Base-by-base conservation (phyloP, 2,329 filamentous ascomycete genomes). In the Ilyonectria mors-panacis region DNA sequence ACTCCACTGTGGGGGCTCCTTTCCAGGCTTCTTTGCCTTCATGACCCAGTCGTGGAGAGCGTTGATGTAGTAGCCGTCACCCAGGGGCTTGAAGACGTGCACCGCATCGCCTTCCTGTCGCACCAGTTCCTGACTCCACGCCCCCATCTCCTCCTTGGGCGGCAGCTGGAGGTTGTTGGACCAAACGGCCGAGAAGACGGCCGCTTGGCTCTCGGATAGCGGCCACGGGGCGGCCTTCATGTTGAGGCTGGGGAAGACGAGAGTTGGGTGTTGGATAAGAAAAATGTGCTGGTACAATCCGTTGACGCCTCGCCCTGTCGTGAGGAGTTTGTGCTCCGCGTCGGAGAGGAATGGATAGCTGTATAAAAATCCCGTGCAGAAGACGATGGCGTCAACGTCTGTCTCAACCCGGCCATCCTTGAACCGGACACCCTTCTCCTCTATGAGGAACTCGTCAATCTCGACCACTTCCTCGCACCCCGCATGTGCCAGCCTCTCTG, bases 201-300 rank as follows among this genome's bases (percentile, higher is more conserved):
- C 92, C 1, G 90, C 90, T 80, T 98, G 95, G 6, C 89, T 90
- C 81, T 98, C 94, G 0, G 91, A 87, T 1, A 96, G 75, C 0
- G 93, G 92, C 78, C 97, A 97, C 0, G 95, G 95, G n/a, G 97
- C 92, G n/a, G 96, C 89, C 72, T 92, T 92, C 77, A 94, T 92
- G 17, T 93, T 91, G 44, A 98, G 84, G 0, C 88, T 89, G 0
- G 93, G 86, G 77, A 98, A 95, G 1, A 89, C 91, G 1, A 98
- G 84, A 0, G 93, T 96, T 1, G 95, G 94, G 67, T 94, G 88
- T 1, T 88, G 83, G 4, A 91, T 90, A 78, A 91, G 90, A 78
- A 98, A 92, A 10, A 98, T 75, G 74, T 98, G 94, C 71, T 94
- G 86, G 78, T 94, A 97, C 3, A 95, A 81, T 37, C 92, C 89